Conservation (phyloP, 257 asterid species). For the Cynanchum wilfordii region DNA sequence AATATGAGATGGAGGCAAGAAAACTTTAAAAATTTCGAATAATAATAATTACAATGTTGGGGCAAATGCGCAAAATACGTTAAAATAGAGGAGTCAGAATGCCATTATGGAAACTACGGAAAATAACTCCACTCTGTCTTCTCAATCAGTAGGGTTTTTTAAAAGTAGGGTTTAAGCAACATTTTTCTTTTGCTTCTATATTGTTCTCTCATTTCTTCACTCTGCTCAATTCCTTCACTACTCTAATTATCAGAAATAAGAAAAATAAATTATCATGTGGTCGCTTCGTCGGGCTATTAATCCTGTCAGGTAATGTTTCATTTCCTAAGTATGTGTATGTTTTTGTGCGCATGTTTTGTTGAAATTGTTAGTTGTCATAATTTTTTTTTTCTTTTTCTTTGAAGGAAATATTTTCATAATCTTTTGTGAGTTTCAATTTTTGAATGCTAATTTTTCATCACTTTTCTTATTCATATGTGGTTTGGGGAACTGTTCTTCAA, state of each 20-base stretch:
- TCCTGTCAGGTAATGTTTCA: constrained; percentile 44
- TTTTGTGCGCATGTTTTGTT: background rate
- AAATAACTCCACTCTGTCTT: background rate
- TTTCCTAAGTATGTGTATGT: constrained; percentile 1
- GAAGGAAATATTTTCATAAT: background rate
- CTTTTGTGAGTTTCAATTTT: background rate
- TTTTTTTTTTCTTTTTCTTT: no score
- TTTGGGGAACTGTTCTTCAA: background rate
- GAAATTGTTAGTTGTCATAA: background rate
- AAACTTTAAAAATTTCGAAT: no score
- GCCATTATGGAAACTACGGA: background rate
- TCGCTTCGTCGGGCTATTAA: constrained; percentile 58
- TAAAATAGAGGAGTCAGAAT: background rate
- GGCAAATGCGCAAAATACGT: background rate
- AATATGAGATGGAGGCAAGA: no score
- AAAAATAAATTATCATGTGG: constrained; percentile 39
- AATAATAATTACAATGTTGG: background rate
- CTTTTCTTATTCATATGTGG: background rate
- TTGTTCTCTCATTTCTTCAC: background rate
- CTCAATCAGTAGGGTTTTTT: background rate
- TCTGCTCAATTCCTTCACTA: constrained; percentile 1
- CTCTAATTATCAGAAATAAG: background rate
- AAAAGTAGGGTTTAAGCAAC: constrained; percentile 22
- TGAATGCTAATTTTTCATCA: background rate
- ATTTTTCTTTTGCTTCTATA: background rate